Evolutionary conservation across 345 rosid genomes (phyloP).

Genomic region (Camelina hispida): DNA sequence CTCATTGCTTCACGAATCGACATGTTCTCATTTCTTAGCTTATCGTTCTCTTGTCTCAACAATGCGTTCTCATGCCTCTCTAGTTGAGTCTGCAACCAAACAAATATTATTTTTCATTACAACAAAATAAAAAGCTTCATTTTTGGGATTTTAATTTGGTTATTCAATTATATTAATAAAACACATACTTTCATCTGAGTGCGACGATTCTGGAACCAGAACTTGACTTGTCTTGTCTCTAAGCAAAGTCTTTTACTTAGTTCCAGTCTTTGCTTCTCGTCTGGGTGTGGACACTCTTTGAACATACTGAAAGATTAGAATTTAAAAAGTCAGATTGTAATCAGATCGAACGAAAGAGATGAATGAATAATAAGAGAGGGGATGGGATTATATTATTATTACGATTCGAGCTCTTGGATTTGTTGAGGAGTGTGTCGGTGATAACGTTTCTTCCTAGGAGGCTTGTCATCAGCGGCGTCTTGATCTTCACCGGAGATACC

Average conservation of each 20-base stretch:
- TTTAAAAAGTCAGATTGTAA: neutral
- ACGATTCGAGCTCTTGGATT: conserved; percentile 99
- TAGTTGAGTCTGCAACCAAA: conserved; percentile 68
- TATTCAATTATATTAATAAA: too few species aligned
- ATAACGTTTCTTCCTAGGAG: conserved; percentile 89
- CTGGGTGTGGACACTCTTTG: conserved; percentile 97
- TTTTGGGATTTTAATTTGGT: too few species aligned
- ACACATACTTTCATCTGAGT: conserved; percentile 87
- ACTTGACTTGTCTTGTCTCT: conserved; percentile 94
- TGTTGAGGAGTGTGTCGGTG: conserved; percentile 99
- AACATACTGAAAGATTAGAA: conserved; percentile 49
- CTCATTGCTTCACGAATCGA: conserved; percentile 95
- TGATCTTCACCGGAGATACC: conserved; percentile 95
- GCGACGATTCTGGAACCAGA: conserved; percentile 98
- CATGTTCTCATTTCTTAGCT: conserved; percentile 89
- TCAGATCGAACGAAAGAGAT: conserved; percentile 21
- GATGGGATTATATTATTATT: too few species aligned
- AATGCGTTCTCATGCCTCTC: conserved; percentile 93
- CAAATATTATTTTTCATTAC: too few species aligned
- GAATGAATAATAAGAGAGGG: neutral
- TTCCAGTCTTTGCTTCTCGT: conserved; percentile 88
- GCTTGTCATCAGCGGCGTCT: conserved; percentile 85
- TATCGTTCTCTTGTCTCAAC: conserved; percentile 92
- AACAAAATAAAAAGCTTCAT: too few species aligned
- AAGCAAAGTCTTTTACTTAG: conserved; percentile 78